Conservation (phyloP, 352 stramenopile genomes). For the Globisporangium alternatum region DNA sequence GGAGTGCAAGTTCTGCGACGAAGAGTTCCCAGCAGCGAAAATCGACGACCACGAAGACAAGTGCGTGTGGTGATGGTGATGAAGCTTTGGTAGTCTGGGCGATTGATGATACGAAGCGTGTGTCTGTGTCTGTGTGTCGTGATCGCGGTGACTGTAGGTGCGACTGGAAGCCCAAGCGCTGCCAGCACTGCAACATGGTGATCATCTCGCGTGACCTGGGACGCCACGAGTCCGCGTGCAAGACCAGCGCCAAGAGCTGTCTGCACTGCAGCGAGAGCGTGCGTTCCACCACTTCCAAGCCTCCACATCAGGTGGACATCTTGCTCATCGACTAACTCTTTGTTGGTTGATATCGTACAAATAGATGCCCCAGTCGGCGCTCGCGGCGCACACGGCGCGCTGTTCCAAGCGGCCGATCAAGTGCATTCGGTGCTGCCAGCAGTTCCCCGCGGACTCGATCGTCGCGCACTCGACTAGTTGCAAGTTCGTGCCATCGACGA, state of each 20-base stretch:
- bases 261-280: conserved; percentile 67
- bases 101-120: too few relatives aligned
- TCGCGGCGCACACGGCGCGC: conserved; percentile 46
- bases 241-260: conserved; percentile 61
- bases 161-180: conserved; percentile 75
- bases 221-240: conserved; percentile 67
- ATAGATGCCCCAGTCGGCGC: conserved; percentile 51
- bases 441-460: conserved; percentile 71
- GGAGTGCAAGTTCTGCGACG: conserved; percentile 82
- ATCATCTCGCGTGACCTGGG: conserved; percentile 64
- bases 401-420: conserved; percentile 80
- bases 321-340: background rate
- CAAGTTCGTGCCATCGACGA: conserved; percentile 37
- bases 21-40: conserved; percentile 48
- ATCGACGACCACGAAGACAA: conserved; percentile 63
- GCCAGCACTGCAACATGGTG: conserved; percentile 82
- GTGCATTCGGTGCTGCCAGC: conserved; percentile 76
- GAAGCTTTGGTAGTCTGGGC: background rate
- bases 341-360: too few relatives aligned
- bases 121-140: background rate
- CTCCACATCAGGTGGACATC: background rate
- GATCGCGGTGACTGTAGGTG: conserved; percentile 29
- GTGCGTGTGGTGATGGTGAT: conserved; percentile 19
- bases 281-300: background rate
- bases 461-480: conserved; percentile 71